Percentiles rank a stretch among this genome's conserved stretches.
Evolutionary conservation across 345 rosid genomes (phyloP).

Genomic region (Eucalyptus coolabah): DNA sequence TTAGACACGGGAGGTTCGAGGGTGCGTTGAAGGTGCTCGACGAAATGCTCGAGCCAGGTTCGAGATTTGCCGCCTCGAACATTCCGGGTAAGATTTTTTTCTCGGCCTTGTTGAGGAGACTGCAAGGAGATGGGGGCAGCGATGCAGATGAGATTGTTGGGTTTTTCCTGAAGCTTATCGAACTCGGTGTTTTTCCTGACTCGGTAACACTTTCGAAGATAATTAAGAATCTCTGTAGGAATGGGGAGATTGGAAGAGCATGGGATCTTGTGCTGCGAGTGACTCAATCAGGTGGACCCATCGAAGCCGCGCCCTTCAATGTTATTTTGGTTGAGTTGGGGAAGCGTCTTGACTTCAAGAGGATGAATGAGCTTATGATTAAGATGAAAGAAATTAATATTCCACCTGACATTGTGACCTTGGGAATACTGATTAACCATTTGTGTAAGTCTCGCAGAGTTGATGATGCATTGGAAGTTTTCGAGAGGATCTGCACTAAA

Average conservation of each 20-base stretch:
- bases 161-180: constrained; percentile 32
- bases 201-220: constrained; percentile 24
- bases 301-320: constrained; percentile 47
- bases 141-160: constrained; percentile 20
- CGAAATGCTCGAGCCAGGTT: constrained; percentile 52
- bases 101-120: constrained; percentile 10
- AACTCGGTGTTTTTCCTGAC: constrained; percentile 36
- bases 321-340: constrained; percentile 46
- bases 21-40: constrained; percentile 73
- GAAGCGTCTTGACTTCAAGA: constrained; percentile 21
- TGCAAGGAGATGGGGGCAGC: constrained; percentile 4
- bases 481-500: constrained; percentile 19
- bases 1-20: constrained; percentile 20
- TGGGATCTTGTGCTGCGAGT: constrained; percentile 31
- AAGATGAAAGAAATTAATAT: constrained; percentile 49
- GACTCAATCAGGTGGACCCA: constrained; percentile 27
- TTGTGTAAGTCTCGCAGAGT: constrained; percentile 51
- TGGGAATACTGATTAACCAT: constrained; percentile 49
- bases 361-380: constrained; percentile 37
- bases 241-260: constrained; percentile 18
- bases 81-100: constrained; percentile 35
- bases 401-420: constrained; percentile 45
- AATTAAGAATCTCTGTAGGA: constrained; percentile 33
- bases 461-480: constrained; percentile 52
- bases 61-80: constrained; percentile 26